Evolutionary conservation across 306 rosid species (phyloP), one percentile per base, ranked within the genome.

Genomic region (Pueraria montana): DNA sequence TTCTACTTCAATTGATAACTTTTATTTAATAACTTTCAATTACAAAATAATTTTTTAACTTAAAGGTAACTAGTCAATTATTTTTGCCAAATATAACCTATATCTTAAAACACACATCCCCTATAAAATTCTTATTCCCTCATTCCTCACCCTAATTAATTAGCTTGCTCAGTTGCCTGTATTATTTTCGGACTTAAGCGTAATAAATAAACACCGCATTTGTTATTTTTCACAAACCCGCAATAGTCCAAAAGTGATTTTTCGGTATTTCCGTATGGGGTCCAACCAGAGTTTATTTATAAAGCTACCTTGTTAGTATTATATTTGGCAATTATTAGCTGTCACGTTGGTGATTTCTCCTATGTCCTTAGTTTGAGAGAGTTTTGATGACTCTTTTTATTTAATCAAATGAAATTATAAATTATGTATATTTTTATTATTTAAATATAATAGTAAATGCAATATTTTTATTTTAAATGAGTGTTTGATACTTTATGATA

Each of bases 291-390:
- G 21, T 24, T 45, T 23, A 13, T 24, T 58, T 46, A 48, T n/a
- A 26, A 14, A 24, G 11, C 59, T 12, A 26, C 27, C 40, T 30
- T 10, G n/a, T 20, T 18, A 53, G 38, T 34, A 53, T 36, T 74
- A 74, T 53, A 53, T 53, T 17, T 34, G 9, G 20, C 66, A 55
- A 74, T 36, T 30, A 52, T 72, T 74, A 74, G 45, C 66, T 74
- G 78, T 24, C 34, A 52, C 20, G 49, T 73, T 62, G 30, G 24
- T 21, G 30, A 55, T 18, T 20, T 48, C 26, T 55, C 13, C 6
- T 9, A 8, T 21, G 13, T 53, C 12, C 9, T 16, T n/a, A 53
- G 61, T 6, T 26, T 65, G 8, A 65, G 17, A 59, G 12, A 5
- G 9, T 10, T 58, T 20, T 11, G 14, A 8, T 13, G 5, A 14